Evolutionary conservation across 2,329 filamentous ascomycete species (phyloP).

Genomic region (Arachnopeziza araneosa): DNA sequence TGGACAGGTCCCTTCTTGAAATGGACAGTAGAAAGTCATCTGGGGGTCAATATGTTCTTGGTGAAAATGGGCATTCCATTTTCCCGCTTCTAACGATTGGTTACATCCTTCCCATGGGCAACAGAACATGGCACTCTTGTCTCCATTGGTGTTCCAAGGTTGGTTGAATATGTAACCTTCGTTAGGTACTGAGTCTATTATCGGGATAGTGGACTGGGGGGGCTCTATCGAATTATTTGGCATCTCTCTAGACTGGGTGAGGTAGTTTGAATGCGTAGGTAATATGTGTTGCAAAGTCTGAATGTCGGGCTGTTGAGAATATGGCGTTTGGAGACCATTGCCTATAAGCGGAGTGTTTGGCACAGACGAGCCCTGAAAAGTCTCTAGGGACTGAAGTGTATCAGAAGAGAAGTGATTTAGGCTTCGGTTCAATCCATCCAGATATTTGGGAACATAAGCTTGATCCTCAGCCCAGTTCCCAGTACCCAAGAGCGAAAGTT

Average conservation of each 20-base stretch:
- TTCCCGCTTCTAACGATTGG: slow-evolving; percentile 17
- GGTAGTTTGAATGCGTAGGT: not conserved
- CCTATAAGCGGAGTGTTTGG: slow-evolving; percentile 19
- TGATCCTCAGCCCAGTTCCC: not conserved
- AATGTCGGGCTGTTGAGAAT: slow-evolving; percentile 3
- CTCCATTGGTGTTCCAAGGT: not conserved
- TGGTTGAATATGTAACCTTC: not conserved
- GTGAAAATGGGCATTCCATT: slow-evolving; percentile 26
- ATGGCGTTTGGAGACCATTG: slow-evolving; percentile 12
- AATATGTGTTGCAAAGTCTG: not conserved
- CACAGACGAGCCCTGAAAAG: slow-evolving; percentile 1
- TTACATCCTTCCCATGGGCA: slow-evolving; percentile 27
- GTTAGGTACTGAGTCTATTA: slow-evolving; percentile 73
- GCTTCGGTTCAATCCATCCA: not conserved
- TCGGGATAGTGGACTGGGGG: not conserved
- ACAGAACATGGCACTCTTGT: slow-evolving; percentile 7
- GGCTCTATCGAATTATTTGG: not conserved
- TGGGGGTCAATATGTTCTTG: slow-evolving; percentile 27
- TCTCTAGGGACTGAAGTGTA: not conserved
- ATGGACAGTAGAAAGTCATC: slow-evolving; percentile 25
- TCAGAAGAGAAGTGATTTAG: not conserved
- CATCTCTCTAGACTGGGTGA: not conserved
- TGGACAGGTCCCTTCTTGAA: slow-evolving; percentile 21
- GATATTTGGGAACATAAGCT: not conserved
- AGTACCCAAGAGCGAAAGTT: not conserved